Evolutionary conservation across 2,329 filamentous ascomycete genomes (phyloP), one percentile per base, ranked within the genome.

Genomic region (Fusarium sulawesiense): DNA sequence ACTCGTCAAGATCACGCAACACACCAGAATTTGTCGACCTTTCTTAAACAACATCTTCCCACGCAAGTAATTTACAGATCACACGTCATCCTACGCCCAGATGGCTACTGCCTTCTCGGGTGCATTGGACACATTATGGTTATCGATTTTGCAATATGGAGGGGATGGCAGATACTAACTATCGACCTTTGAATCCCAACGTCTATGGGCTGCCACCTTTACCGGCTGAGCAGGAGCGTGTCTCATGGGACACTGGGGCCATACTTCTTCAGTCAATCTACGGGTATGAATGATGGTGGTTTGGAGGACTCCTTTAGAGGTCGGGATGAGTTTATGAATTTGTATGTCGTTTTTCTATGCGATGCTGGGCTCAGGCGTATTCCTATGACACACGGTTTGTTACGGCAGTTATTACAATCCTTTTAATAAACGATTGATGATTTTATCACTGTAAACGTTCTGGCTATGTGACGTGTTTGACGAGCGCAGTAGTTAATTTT

Each of bases 121-220:
- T 82, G 84, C 81, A 83, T 88, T 88, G 86, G 86, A 88, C 84
- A 88, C 82, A 84, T 86, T 80, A 87, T 87, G 83, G 79, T 87
- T 88, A 87, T 82, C 82, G 80, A 83, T 86, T 86, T 87, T 87
- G 85, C 84, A 82, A 84, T 85, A 85, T 82, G 80, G 76, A 75
- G 76, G 75, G 73, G 77, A 68, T 71, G 71, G 70, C 75, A 77
- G 76, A 72, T 74, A 70, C 74, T 77, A 76, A 74, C 74, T 57
- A 68, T 64, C 42, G 56, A 58, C 64, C 63, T 72, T 73, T 73
- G 68, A 74, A 74, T 73, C 73, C 69, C 69, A 64, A 60, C 63
- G 56, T 63, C 56, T 66, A 72, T 69, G 67, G 62, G 60, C 65
- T 54, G 56, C 63, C 59, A 65, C 53, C 67, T 57, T 57, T 53